Evolutionary conservation across 805 yeast species (phyloP), one percentile per base, ranked within the genome.

Genomic region (Barnettozyma pratensis): DNA sequence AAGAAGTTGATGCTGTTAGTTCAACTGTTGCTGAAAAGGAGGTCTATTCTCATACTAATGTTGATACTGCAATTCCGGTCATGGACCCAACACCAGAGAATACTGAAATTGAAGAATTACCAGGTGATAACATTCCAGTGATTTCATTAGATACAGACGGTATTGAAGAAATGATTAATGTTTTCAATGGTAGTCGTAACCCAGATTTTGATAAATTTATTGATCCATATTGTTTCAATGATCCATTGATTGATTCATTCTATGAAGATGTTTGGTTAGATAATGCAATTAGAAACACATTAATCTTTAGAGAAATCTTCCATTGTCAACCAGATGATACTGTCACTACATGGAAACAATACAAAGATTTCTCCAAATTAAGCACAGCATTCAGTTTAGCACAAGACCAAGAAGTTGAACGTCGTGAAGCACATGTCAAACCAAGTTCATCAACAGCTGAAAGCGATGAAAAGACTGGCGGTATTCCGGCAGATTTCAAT

Each of bases 241-340:
- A 94, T 67, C 99, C 99, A 0, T 63, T 94, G 42, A 80, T 77
- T 50, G 85, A 79, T n/a, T 79, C 78, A 2, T 94, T 94, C 63
- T 88, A 81, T 59, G 91, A 87, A 57, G 97, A 89, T 57, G 64
- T 83, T 7, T 92, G 97, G 97, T 78, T 75, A 62, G 83, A 83
- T 5, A 80, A 79, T 58, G 97, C 99, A 0, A 71, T 85, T 46
- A 75, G 91, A 58, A 94, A 94, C 61, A 89, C 98, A 0, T 74
- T 79, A 50, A 70, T 95, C 2, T 94, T 79, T 69, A 75, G 97
- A 52, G 73, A 85, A 64, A 87, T 94, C 1, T 94, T 94, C 75
- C 91, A 91, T 54, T 81, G 88, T 53, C 99, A 95, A 62, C 99
- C 99, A 0, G 99, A 94, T 66, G 89, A 92, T 63, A 73, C 80